Base-by-base conservation (phyloP, 2,329 filamentous ascomycete genomes). In the Myriosclerotinia duriaeana region DNA sequence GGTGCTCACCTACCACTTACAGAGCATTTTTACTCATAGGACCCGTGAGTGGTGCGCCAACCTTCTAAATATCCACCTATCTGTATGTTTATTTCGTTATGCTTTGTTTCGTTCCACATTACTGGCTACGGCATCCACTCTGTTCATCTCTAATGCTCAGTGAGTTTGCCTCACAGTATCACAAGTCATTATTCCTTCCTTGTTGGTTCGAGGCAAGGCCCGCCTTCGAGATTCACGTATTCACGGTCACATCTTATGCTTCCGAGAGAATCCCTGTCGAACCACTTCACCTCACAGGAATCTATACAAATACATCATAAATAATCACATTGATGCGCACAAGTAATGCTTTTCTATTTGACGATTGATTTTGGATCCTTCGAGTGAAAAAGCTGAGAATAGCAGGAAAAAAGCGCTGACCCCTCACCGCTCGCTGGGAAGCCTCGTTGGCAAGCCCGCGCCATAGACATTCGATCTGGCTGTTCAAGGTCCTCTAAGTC, bases 391-490 rank as follows among this genome's bases (percentile, higher is more conserved):
- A 64, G 66, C 69, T 72, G 56, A 67, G 67, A 71, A 72, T 71
- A 74, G 67, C 44, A 66, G 64, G 63, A 68, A 26, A 58, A 46
- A 67, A 62, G 66, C 62, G 66, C 69, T 73, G 69, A 70, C 66
- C 64, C 65, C 65, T 70, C 67, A 71, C 68, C 70, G 69, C 68
- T 70, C 69, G 66, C 66, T 69, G 70, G 70, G 67, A 72, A 66
- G 69, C 69, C 71, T 71, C 64, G 71, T 71, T 72, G 71, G 72
- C 70, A 72, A 67, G 69, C 71, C 68, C 67, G 70, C 65, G 67
- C 34, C 61, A 67, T 52, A 68, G 52, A 60, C 56, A 68, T 72
- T 77, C 78, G 76, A 74, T 75, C 77, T 79, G 78, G 78, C 78
- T 77, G 75, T 79, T 74, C 77, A 78, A 78, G 73, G 70, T 67